These are phyloP conservation scores for Furcasterigmium sp. DNA, from an alignment of 2,329 filamentous ascomycete genomes.

Conservation along the genomic window DNA sequence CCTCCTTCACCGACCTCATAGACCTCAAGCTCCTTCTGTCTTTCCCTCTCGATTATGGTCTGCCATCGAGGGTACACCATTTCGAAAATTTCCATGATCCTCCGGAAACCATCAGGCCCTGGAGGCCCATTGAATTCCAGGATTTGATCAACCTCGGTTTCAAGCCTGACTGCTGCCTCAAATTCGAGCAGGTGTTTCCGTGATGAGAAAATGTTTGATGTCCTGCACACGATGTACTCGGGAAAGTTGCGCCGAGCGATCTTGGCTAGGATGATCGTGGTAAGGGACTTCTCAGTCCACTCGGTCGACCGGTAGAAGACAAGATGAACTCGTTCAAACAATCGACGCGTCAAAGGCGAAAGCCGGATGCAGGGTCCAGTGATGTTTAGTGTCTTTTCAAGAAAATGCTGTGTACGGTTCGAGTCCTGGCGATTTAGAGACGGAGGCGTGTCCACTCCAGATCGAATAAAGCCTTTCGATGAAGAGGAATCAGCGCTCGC, in stretches of 20 bases:
- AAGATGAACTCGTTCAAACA: constrained; percentile 91
- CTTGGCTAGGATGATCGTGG: constrained; percentile 87
- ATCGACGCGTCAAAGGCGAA: constrained; percentile 62
- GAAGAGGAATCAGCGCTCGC: constrained; percentile 52
- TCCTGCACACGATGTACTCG: constrained; percentile 83
- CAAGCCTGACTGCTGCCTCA: constrained; percentile 76
- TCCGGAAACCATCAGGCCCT: constrained; percentile 58
- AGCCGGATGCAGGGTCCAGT: constrained; percentile 83
- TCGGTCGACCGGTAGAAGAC: constrained; percentile 95
- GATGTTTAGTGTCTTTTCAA: constrained; percentile 69
- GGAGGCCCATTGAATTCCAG: constrained; percentile 74
- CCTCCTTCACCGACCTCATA: constrained; percentile 82
- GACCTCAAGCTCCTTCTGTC: constrained; percentile 67
- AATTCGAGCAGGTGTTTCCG: constrained; percentile 77
- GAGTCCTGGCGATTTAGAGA: constrained; percentile 27
- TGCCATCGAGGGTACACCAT: constrained; percentile 79
- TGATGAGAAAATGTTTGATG: constrained; percentile 80
- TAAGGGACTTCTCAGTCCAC: constrained; percentile 96
- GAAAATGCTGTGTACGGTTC: constrained; percentile 70
- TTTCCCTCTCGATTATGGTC: constrained; percentile 65
- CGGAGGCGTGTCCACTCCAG: constrained; percentile 24
- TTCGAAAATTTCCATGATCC: constrained; percentile 68
- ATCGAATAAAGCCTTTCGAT: constrained; percentile 29
- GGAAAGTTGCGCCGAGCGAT: constrained; percentile 86
- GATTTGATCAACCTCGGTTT: constrained; percentile 75